Evolutionary conservation across 805 yeast genomes (phyloP).

Genomic region (Wickerhamia fluorescens): DNA sequence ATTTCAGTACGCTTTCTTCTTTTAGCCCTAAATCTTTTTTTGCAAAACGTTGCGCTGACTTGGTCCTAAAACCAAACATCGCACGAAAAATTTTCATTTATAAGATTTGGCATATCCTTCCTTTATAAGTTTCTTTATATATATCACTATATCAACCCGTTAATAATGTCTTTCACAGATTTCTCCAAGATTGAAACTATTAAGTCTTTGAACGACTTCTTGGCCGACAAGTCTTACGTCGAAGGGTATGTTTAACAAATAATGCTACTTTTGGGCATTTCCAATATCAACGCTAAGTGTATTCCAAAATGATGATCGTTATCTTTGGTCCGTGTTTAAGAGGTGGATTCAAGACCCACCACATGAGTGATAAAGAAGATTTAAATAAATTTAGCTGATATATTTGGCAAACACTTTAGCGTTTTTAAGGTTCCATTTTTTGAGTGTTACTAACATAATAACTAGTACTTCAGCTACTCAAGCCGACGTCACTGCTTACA

Average conservation of each 20-base stretch:
- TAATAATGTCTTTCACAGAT: constrained; percentile 71
- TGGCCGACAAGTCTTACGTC: constrained; percentile 90
- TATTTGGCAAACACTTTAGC: too few species aligned
- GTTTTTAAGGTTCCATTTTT: background rate
- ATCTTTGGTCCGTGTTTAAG: constrained; percentile 95
- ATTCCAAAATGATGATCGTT: constrained; percentile 55
- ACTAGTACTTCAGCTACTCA: constrained; percentile 82
- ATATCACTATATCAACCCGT: too few species aligned
- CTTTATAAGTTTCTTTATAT: constrained; percentile 3
- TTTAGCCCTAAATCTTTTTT: too few species aligned
- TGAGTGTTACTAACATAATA: constrained; percentile 21
- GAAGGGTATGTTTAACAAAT: constrained; percentile 73
- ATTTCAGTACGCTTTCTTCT: too few species aligned
- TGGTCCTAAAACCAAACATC: too few species aligned
- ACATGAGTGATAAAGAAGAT: constrained; percentile 71
- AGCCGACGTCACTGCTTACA: constrained; percentile 91
- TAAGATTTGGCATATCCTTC: constrained; percentile 3
- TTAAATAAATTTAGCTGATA: constrained; percentile 18
- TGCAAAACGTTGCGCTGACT: too few species aligned
- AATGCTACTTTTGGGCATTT: too few species aligned
- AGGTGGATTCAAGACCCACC: constrained; percentile 95
- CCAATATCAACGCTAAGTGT: too few species aligned
- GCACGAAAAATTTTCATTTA: constrained; percentile 1
- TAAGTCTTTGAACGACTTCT: constrained; percentile 69
- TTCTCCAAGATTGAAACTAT: constrained; percentile 65